Conservation (phyloP, 1,284 basidiomycete genomes). For the Naganishia sp. region DNA sequence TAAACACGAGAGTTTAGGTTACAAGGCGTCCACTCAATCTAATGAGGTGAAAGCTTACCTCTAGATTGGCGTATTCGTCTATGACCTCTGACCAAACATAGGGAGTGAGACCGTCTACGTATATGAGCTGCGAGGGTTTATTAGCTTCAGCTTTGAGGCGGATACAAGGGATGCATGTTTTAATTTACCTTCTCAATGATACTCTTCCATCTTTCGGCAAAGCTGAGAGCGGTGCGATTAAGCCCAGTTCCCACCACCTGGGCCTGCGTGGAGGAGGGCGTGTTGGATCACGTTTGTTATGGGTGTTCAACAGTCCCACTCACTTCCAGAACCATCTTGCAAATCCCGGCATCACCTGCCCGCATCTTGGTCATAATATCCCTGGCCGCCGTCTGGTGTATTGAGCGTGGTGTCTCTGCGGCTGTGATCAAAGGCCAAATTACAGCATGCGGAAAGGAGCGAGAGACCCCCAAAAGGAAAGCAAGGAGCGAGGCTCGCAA, state of each 20-base stretch:
- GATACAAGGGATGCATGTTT: no score
- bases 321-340: slow-evolving; percentile 39
- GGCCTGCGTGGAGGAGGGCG: slow-evolving; percentile 37
- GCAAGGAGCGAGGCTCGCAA: slow-evolving; percentile 43
- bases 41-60: slow-evolving; percentile 5
- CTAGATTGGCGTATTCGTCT: slow-evolving; percentile 32
- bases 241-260: slow-evolving; percentile 46
- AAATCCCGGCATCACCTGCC: slow-evolving; percentile 39
- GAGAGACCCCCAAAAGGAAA: slow-evolving; percentile 44
- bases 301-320: neutral
- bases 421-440: slow-evolving; percentile 51
- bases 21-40: neutral
- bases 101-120: slow-evolving; percentile 32
- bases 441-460: slow-evolving; percentile 47
- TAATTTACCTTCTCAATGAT: slow-evolving; percentile 37
- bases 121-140: slow-evolving; percentile 19
- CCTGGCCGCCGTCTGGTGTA: slow-evolving; percentile 46
- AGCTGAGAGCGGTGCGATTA: slow-evolving; percentile 44
- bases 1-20: neutral
- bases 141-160: slow-evolving; percentile 1
- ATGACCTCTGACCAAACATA: slow-evolving; percentile 26
- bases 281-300: no score
- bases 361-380: slow-evolving; percentile 48
- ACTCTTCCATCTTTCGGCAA: slow-evolving; percentile 46
- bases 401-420: slow-evolving; percentile 44